Evolutionary conservation across 1,139 yeast species (phyloP).

Genomic region (Meyerozyma elateridarum): DNA sequence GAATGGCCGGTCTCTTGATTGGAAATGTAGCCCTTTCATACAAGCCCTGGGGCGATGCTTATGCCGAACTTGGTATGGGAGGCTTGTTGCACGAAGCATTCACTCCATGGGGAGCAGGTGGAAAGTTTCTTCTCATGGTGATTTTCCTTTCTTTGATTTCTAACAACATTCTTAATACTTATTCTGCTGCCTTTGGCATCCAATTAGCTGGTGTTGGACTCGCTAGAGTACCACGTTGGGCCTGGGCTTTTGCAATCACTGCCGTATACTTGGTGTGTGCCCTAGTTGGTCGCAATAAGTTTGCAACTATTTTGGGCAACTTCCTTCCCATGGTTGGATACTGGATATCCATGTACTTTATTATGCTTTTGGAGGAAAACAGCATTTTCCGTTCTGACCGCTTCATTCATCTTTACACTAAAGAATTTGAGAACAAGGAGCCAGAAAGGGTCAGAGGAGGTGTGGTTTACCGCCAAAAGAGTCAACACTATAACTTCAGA

Average conservation of each 20-base stretch:
- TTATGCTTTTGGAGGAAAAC: slow-evolving; percentile 70
- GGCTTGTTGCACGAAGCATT: slow-evolving; percentile 69
- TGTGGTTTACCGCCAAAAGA: slow-evolving; percentile 12
- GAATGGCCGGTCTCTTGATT: slow-evolving; percentile 64
- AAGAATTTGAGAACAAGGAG: slow-evolving; percentile 36
- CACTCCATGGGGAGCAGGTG: slow-evolving; percentile 73
- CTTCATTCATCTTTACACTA: slow-evolving; percentile 45
- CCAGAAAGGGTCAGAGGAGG: slow-evolving; percentile 2
- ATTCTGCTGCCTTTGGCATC: slow-evolving; percentile 77
- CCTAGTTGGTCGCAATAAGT: slow-evolving; percentile 70
- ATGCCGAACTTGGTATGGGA: slow-evolving; percentile 64
- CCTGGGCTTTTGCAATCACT: slow-evolving; percentile 65
- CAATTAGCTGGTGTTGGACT: slow-evolving; percentile 65
- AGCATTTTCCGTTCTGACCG: slow-evolving; percentile 57
- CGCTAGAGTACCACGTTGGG: slow-evolving; percentile 73
- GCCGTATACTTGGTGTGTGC: slow-evolving; percentile 65
- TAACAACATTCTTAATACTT: slow-evolving; percentile 75
- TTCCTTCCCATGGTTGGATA: slow-evolving; percentile 93
- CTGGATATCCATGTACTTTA: slow-evolving; percentile 84
- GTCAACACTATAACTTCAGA: slow-evolving; percentile 55
- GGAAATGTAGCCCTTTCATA: slow-evolving; percentile 67
- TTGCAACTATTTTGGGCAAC: slow-evolving; percentile 74
- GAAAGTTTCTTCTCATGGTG: slow-evolving; percentile 67
- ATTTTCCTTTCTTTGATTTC: slow-evolving; percentile 72
- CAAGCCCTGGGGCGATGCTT: slow-evolving; percentile 55